Conservation (phyloP, 306 rosid species). For the Mimosa pudica region DNA sequence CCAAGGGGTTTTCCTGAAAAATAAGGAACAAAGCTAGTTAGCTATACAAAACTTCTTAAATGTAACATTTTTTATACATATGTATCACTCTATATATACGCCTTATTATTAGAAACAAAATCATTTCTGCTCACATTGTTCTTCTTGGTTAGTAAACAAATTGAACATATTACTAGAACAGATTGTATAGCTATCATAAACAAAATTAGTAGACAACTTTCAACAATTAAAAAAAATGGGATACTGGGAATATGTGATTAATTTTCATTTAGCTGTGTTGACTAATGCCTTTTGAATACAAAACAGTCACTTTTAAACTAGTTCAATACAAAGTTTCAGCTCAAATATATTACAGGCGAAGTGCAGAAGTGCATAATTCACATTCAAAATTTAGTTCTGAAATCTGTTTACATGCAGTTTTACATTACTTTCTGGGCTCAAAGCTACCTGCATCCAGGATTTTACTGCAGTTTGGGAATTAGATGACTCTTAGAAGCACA, state of each 20-base stretch:
- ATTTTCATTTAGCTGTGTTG: neutral
- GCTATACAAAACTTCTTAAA: slow-evolving; percentile 11
- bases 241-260: slow-evolving; percentile 4
- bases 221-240: slow-evolving; percentile 1
- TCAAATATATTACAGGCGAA: neutral
- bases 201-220: neutral
- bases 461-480: neutral
- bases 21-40: slow-evolving; percentile 27
- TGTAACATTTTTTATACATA: neutral
- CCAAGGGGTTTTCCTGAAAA: slow-evolving; percentile 71
- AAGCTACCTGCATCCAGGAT: neutral
- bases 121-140: neutral
- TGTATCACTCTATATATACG: neutral
- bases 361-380: slow-evolving; percentile 9
- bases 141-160: neutral
- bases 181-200: slow-evolving; percentile 9
- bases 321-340: slow-evolving; percentile 28
- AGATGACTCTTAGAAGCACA: neutral
- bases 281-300: slow-evolving; percentile 3
- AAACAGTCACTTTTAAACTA: slow-evolving; percentile 12
- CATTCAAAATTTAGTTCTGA: slow-evolving; percentile 1
- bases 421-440: neutral
- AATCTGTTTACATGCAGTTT: slow-evolving; percentile 9
- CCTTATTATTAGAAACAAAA: neutral
- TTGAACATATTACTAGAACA: neutral